Percentiles rank a stretch among this genome's conserved stretches.
Conservation (phyloP, 1,284 basidiomycete species). For the Irpex sp. region DNA sequence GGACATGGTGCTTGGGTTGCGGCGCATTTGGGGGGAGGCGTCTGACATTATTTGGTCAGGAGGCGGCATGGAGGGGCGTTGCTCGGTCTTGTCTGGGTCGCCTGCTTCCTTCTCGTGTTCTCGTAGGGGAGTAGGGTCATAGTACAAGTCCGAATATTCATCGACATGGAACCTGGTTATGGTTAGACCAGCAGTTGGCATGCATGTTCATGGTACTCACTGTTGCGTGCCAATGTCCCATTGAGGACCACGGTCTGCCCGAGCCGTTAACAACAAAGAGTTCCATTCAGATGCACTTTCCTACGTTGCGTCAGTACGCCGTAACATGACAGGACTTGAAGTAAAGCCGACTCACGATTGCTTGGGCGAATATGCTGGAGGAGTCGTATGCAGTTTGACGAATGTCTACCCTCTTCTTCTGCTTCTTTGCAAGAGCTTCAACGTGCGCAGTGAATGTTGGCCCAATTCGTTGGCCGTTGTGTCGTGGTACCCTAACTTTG, state of each 20-base stretch:
- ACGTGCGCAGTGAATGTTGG: conserved; percentile 58
- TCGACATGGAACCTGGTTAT: conserved; percentile 48
- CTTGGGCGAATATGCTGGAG: conserved; percentile 44
- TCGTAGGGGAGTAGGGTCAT: conserved; percentile 51
- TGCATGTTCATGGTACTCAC: conserved; percentile 35
- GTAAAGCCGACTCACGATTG: conserved; percentile 46
- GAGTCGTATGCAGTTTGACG: conserved; percentile 61
- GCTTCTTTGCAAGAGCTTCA: conserved; percentile 47
- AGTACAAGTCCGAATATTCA: conserved; percentile 61
- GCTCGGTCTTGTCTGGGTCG: conserved; percentile 10
- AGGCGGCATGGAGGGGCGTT: conserved; percentile 17
- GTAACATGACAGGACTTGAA: not conserved
- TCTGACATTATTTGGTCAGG: conserved; percentile 1
- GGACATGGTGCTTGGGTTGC: conserved; percentile 8
- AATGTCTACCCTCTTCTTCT: conserved; percentile 48
- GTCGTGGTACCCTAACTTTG: conserved; percentile 65
- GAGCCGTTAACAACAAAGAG: conserved; percentile 68
- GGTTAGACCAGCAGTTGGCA: not conserved
- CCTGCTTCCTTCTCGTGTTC: conserved; percentile 35
- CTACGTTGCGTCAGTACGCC: conserved; percentile 32
- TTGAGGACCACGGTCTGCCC: conserved; percentile 77
- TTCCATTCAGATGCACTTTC: conserved; percentile 85
- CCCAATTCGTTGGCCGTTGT: conserved; percentile 69
- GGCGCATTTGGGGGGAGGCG: conserved; percentile 15
- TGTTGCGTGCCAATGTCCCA: conserved; percentile 84